These are phyloP conservation scores for Lobosporangium transversale DNA, from an alignment of 192 early-diverging fungal species.

Conservation along the genomic window DNA sequence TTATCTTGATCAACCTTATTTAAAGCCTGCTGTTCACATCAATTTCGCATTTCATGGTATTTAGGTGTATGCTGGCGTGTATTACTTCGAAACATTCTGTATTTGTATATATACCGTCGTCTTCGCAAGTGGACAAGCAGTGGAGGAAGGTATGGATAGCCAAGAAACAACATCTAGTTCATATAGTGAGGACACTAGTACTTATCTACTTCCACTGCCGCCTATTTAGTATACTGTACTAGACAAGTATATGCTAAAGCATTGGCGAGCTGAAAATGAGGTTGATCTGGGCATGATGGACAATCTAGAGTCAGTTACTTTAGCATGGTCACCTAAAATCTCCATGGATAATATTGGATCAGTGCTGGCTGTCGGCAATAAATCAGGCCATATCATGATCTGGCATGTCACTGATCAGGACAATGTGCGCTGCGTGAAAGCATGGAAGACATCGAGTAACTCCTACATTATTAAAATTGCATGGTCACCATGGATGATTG, in stretches of 20 bases:
- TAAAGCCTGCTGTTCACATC: too few relatives aligned
- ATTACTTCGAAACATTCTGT: slow-evolving; percentile 35
- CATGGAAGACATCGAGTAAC: slow-evolving; percentile 13
- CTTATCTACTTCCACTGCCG: background rate
- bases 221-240: slow-evolving; percentile 7
- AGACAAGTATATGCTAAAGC: slow-evolving; percentile 13
- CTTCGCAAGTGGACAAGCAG: slow-evolving; percentile 10
- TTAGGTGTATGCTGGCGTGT: slow-evolving; percentile 40
- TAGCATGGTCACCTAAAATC: slow-evolving; percentile 52
- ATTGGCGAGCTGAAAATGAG: slow-evolving; percentile 15
- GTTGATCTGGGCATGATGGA: slow-evolving; percentile 20
- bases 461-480: slow-evolving; percentile 23
- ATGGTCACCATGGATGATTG: slow-evolving; percentile 42
- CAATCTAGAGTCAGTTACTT: slow-evolving; percentile 22
- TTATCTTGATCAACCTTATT: too few relatives aligned
- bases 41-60: too few relatives aligned
- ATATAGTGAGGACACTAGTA: background rate
- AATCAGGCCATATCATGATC: slow-evolving; percentile 28
- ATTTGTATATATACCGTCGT: slow-evolving; percentile 18
- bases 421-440: slow-evolving; percentile 17
- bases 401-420: slow-evolving; percentile 30
- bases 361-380: slow-evolving; percentile 35
- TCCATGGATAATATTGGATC: slow-evolving; percentile 21
- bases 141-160: slow-evolving; percentile 22
- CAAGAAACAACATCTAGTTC: background rate